phyloP scores from a whole-genome alignment of 2,329 filamentous ascomycete species.

The Aspergillus quadricinctus region DNA sequence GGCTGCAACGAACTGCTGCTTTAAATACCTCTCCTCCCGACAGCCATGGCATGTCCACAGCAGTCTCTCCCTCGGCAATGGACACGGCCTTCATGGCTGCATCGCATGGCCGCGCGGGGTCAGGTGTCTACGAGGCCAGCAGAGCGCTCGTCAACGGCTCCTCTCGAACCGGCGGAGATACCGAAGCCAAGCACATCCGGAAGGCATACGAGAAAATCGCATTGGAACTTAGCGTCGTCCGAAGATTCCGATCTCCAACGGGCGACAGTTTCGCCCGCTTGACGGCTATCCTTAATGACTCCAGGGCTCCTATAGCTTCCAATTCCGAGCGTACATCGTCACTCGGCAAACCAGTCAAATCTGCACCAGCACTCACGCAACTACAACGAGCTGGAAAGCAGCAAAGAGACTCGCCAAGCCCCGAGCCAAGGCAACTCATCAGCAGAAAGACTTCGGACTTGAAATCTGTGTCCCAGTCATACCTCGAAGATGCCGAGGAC shows the following conservation, averaged over 20 bases:
- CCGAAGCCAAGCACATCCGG: slow-evolving; percentile 37
- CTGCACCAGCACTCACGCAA: slow-evolving; percentile 30
- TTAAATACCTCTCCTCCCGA: slow-evolving; percentile 43
- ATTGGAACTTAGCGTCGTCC: slow-evolving; percentile 42
- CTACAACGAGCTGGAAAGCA: slow-evolving; percentile 22
- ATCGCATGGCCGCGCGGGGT: slow-evolving; percentile 26
- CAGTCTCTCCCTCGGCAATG: slow-evolving; percentile 31
- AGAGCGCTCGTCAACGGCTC: slow-evolving; percentile 27
- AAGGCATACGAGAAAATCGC: slow-evolving; percentile 44
- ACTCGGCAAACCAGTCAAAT: slow-evolving; percentile 32
- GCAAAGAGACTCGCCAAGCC: slow-evolving; percentile 15
- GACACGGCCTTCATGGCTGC: slow-evolving; percentile 32
- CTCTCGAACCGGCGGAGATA: slow-evolving; percentile 26
- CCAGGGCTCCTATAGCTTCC: slow-evolving; percentile 8
- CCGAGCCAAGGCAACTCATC: slow-evolving; percentile 20
- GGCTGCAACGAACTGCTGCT: slow-evolving; percentile 44
- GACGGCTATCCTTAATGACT: slow-evolving; percentile 22
- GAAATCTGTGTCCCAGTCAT: slow-evolving; percentile 24
- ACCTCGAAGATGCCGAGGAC: slow-evolving; percentile 32
- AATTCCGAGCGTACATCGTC: slow-evolving; percentile 14
- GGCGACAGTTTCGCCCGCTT: slow-evolving; percentile 41
- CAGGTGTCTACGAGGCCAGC: slow-evolving; percentile 25
- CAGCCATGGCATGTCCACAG: slow-evolving; percentile 28
- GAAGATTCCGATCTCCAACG: slow-evolving; percentile 43
- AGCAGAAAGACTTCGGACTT: slow-evolving; percentile 18